phyloP scores from a whole-genome alignment of 1,284 basidiomycete species.

The Naganishia liquefaciens region DNA sequence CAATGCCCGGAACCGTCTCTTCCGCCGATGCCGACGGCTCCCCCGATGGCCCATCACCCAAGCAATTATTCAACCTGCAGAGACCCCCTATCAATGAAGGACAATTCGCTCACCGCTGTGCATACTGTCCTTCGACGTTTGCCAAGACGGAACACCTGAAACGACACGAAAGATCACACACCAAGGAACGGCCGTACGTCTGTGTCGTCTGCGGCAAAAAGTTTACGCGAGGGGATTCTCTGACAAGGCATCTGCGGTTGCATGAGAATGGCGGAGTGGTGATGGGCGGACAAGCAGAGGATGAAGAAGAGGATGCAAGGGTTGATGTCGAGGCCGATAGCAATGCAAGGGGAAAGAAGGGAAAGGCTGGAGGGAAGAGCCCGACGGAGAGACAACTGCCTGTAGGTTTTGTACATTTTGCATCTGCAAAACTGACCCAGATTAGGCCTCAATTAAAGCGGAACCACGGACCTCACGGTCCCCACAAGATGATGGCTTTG shows the following conservation, averaged over 20 bases:
- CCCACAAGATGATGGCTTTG: constrained; percentile 11
- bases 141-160: constrained; percentile 31
- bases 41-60: neutral
- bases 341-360: neutral
- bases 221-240: constrained; percentile 30
- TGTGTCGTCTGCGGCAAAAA: constrained; percentile 33
- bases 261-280: constrained; percentile 24
- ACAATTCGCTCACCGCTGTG: constrained; percentile 18
- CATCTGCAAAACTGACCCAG: neutral
- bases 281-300: neutral
- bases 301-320: neutral
- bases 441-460: neutral
- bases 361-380: neutral
- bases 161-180: constrained; percentile 31
- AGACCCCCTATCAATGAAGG: constrained; percentile 15
- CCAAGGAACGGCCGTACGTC: constrained; percentile 30
- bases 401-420: too few relatives aligned
- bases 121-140: constrained; percentile 19
- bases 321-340: constrained; percentile 1
- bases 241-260: constrained; percentile 31
- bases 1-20: neutral
- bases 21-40: neutral
- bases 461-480: constrained; percentile 14
- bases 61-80: constrained; percentile 13
- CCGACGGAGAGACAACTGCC: neutral